phyloP scores from a whole-genome alignment of 2,329 filamentous ascomycete species.

The Colletotrichum zoysiae region DNA sequence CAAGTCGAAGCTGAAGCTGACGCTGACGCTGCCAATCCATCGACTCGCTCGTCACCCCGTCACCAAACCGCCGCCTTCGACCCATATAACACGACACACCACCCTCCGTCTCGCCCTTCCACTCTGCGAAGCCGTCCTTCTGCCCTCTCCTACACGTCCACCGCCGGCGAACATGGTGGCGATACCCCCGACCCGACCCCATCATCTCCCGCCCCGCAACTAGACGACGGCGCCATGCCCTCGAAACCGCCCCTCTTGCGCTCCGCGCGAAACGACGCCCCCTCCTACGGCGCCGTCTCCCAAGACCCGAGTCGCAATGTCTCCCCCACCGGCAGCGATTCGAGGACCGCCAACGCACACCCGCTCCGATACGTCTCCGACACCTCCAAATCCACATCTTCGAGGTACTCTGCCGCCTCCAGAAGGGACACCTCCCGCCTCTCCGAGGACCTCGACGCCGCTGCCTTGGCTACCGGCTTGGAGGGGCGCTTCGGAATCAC shows the following conservation, averaged over 20 bases:
- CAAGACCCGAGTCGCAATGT: conserved; percentile 52
- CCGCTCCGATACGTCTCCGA: conserved; percentile 52
- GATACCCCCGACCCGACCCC: conserved; percentile 26
- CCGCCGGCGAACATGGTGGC: conserved; percentile 40
- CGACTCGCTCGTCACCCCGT: conserved; percentile 25
- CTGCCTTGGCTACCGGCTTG: conserved; percentile 64
- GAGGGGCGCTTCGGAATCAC: conserved; percentile 67
- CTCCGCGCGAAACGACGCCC: conserved; percentile 47
- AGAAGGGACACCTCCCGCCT: conserved; percentile 51
- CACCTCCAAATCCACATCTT: conserved; percentile 48
- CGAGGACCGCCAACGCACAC: conserved; percentile 48
- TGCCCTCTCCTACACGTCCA: conserved; percentile 25
- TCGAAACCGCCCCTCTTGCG: conserved; percentile 51
- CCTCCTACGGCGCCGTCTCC: conserved; percentile 56
- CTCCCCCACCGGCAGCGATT: conserved; percentile 53
- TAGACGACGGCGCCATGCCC: conserved; percentile 41
- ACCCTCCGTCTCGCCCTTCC: conserved; percentile 22
- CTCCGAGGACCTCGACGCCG: conserved; percentile 65
- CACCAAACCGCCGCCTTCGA: conserved; percentile 25
- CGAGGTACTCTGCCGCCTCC: conserved; percentile 48
- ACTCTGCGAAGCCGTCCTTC: conserved; percentile 33
- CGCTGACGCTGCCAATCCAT: conserved; percentile 14
- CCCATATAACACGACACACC: conserved; percentile 38
- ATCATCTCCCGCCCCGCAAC: conserved; percentile 26
- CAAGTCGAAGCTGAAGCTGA: too few species aligned